phyloP scores from a whole-genome alignment of 257 asterid species.

The Cynanchum wilfordii region DNA sequence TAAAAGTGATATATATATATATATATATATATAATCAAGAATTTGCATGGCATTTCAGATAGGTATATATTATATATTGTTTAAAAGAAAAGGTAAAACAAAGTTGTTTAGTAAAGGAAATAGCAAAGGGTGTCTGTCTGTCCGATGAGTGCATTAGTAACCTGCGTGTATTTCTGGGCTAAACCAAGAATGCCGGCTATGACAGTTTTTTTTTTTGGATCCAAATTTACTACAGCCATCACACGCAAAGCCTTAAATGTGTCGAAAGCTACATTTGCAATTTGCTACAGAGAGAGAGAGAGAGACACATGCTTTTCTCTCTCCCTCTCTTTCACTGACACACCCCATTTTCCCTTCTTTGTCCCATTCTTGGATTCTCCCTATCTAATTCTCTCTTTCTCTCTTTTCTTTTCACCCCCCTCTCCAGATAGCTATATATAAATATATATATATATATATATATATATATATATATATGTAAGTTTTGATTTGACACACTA shows the following conservation, averaged over 20 bases:
- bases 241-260: slow-evolving; percentile 89
- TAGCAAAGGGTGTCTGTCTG: too few species aligned
- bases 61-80: too few species aligned
- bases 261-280: slow-evolving; percentile 39
- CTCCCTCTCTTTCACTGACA: slow-evolving; percentile 27
- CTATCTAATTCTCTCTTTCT: not conserved
- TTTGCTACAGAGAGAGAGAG: slow-evolving; percentile 6
- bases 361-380: slow-evolving; percentile 39
- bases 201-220: slow-evolving; percentile 10
- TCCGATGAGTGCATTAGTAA: not conserved
- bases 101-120: not conserved
- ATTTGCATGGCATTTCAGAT: too few species aligned
- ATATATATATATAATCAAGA: too few species aligned
- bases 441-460: too few species aligned
- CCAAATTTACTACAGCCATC: slow-evolving; percentile 12
- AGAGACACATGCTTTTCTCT: not conserved
- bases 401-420: slow-evolving; percentile 31
- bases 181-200: not conserved
- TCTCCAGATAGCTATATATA: slow-evolving; percentile 7
- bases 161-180: slow-evolving; percentile 12
- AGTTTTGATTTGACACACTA: too few species aligned
- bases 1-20: too few species aligned
- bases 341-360: slow-evolving; percentile 29
- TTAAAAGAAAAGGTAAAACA: not conserved
- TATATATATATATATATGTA: too few species aligned